Evolutionary conservation across 2,329 filamentous ascomycete species (phyloP), one percentile per base, ranked within the genome.

Genomic region (Xylaria digitata): DNA sequence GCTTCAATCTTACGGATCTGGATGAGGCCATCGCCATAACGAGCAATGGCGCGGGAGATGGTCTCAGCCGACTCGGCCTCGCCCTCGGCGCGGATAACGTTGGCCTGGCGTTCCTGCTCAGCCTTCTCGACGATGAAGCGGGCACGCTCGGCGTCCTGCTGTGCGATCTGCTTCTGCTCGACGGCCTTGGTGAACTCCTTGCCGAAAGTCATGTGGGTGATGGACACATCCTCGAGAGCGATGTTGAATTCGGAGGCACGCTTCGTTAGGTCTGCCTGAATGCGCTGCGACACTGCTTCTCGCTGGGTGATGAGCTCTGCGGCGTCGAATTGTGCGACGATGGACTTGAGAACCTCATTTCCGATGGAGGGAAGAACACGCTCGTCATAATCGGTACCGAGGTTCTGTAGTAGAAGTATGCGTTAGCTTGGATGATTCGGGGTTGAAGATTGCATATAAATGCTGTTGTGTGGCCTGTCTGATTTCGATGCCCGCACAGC

Each of bases 121-220:
- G 96, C 96, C 81, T 93, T 93, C 87, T 99, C 96, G 80, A 99
- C 96, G 74, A 99, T 96, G 85, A 99, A 99, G 73, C 96, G 89
- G 55, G 96, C 96, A 72, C 96, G 89, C 87, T 99, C 96, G 71
- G 96, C 96, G 79, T 99, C 96, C 83, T 99, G 96, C 84, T 99
- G 96, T 63, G 96, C 96, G 80, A 99, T 99, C 86, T 99, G 96
- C 90, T 99, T 99, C 89, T 99, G 96, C 85, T 99, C 96, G 76
- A 99, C 96, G 72, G 96, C 96, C 82, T 93, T 92, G 68, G 96
- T 99, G 86, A 99, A 99, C 83, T 99, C 96, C 82, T 95, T 95
- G 75, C 96, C 96, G 80, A 99, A 99, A 60, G 96, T 99, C 96
- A 99, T 99, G 87, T 99, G 96, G 69, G 96, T 99, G 82, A 99